phyloP scores from a whole-genome alignment of 208 protist genomes.

The Leishmania lainsoni region DNA sequence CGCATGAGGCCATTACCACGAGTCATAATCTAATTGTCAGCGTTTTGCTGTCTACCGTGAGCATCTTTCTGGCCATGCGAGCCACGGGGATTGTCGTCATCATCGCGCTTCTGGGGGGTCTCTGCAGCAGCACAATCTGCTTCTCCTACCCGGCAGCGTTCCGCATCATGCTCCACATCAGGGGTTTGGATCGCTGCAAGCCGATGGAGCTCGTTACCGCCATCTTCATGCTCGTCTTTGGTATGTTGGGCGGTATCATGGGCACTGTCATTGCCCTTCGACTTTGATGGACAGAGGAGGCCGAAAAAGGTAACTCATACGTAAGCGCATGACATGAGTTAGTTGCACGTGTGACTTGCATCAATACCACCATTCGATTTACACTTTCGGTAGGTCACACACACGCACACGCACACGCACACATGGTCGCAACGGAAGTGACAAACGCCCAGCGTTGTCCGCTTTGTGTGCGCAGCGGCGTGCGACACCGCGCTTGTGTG shows the following conservation, averaged over 20 bases:
- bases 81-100: constrained; percentile 63
- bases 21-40: constrained; percentile 63
- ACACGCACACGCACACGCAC: too few species aligned
- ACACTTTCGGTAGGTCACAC: background rate
- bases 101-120: constrained; percentile 64
- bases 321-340: background rate
- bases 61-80: constrained; percentile 53
- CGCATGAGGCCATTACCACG: constrained; percentile 40
- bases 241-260: constrained; percentile 50
- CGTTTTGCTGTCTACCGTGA: constrained; percentile 52
- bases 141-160: constrained; percentile 72
- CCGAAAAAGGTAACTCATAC: background rate
- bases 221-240: constrained; percentile 56
- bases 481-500: background rate
- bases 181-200: constrained; percentile 39
- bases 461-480: background rate
- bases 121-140: constrained; percentile 77
- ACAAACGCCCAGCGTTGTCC: background rate
- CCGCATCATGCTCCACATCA: constrained; percentile 49
- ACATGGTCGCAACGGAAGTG: too few species aligned
- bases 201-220: constrained; percentile 33
- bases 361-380: background rate
- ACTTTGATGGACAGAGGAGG: constrained; percentile 1
- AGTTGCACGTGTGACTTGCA: background rate
- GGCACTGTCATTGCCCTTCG: constrained; percentile 54